These are phyloP conservation scores for Gossypium davidsonii DNA, from an alignment of 441 rosid species.

Conservation along the genomic window DNA sequence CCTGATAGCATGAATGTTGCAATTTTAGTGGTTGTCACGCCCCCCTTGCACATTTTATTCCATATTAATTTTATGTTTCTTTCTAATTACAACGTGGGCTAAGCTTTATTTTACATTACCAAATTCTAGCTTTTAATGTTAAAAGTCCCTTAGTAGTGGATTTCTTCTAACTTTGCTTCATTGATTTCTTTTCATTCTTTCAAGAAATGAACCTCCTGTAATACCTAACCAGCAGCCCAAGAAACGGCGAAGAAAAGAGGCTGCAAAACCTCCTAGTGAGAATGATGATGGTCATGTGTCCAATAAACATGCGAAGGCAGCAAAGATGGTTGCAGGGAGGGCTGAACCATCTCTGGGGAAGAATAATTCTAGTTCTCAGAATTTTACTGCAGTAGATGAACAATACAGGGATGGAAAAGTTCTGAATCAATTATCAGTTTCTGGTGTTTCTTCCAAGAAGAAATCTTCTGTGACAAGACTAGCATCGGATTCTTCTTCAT, in stretches of 20 bases:
- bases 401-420: conserved; percentile 30
- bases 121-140: not conserved
- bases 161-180: conserved; percentile 5
- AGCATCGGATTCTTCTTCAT: conserved; percentile 33
- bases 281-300: conserved; percentile 38
- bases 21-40: not conserved
- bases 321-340: conserved; percentile 38
- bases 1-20: not conserved
- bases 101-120: not conserved
- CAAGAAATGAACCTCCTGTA: conserved; percentile 47
- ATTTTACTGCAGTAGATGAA: conserved; percentile 29
- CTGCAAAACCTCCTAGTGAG: conserved; percentile 42
- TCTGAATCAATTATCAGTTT: conserved; percentile 38
- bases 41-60: not conserved
- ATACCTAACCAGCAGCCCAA: conserved; percentile 62
- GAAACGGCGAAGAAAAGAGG: conserved; percentile 80
- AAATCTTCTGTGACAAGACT: conserved; percentile 47
- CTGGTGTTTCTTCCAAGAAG: conserved; percentile 48
- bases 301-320: conserved; percentile 49
- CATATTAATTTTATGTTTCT: conserved; percentile 5
- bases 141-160: not conserved
- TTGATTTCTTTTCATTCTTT: conserved; percentile 18
- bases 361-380: conserved; percentile 30
- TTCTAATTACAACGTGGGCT: not conserved
- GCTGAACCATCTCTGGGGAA: conserved; percentile 30